These are phyloP conservation scores for Rhizopus arrhizus DNA, from an alignment of 371 early-diverging fungal species.

Conservation along the genomic window DNA sequence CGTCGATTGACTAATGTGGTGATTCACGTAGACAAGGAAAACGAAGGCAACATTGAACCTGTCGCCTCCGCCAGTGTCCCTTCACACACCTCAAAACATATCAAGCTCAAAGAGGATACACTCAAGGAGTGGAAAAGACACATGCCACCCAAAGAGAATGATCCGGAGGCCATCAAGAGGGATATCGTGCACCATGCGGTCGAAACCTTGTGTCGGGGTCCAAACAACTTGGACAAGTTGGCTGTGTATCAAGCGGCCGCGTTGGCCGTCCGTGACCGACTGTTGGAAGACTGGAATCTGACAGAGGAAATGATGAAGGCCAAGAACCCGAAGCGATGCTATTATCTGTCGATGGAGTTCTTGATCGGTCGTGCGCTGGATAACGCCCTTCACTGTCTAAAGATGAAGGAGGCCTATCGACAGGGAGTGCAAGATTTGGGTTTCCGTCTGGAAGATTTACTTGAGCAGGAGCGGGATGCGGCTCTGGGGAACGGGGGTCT, in stretches of 20 bases:
- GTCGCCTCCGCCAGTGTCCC: conserved; percentile 28
- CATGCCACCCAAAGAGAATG: conserved; percentile 17
- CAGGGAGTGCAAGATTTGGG: conserved; percentile 74
- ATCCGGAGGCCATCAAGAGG: conserved; percentile 18
- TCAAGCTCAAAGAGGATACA: conserved; percentile 9
- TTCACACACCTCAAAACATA: conserved; percentile 23
- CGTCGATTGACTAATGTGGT: conserved; percentile 35
- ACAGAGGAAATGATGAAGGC: conserved; percentile 67
- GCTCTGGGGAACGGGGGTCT: conserved; percentile 95
- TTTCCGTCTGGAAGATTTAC: conserved; percentile 84
- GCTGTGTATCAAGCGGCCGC: conserved; percentile 88
- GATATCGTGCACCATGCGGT: conserved; percentile 77
- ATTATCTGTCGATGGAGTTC: conserved; percentile 94
- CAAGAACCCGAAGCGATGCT: conserved; percentile 83
- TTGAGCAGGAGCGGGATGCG: conserved; percentile 90
- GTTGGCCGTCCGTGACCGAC: conserved; percentile 82
- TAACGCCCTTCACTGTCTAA: conserved; percentile 85
- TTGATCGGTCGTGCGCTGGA: conserved; percentile 91
- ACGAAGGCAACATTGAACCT: conserved; percentile 21
- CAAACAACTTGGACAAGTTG: conserved; percentile 80
- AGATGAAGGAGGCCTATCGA: conserved; percentile 71
- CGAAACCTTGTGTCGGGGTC: conserved; percentile 78
- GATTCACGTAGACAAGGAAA: conserved; percentile 28
- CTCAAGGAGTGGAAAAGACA: conserved; percentile 21
- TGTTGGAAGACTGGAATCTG: conserved; percentile 85